Evolutionary conservation across 2,329 filamentous ascomycete species (phyloP), one percentile per base, ranked within the genome.

Genomic region (Verticillium tricorpus): DNA sequence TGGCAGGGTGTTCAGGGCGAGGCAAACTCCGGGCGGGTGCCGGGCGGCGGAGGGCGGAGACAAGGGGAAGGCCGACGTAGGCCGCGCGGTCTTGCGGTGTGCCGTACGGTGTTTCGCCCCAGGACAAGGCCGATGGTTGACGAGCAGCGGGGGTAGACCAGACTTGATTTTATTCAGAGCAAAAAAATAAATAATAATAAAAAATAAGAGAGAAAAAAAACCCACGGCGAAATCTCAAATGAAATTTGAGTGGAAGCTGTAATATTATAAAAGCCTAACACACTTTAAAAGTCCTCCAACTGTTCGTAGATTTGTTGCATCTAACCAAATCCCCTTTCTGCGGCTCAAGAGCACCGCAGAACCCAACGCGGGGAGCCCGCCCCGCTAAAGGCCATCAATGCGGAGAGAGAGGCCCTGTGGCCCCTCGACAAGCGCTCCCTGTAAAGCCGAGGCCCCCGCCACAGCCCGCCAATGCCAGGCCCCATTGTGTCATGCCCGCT

Each of bases 401-500:
- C 39, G 39, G 39, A 45, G 39, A 45, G 39, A 45, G n/a, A 35
- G 34, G 34, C 34, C 34, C 14, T 35, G 9, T 35, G 34, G 40
- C 39, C 54, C 54, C 25, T 22, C 25, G 11, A 28, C 12, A 28
- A 9, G 12, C 8, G 52, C 28, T 28, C 28, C 28, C 28, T 28
- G 28, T 28, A 28, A 28, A 28, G 28, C 28, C 28, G 28, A 28
- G 28, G 28, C 28, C 28, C 28, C 28, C 28, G 28, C 28, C 28
- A 28, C 28, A 28, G 28, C 52, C 52, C 52, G 52, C 31, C 52
- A 28, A 9, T 56, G 52, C 31, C 52, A 56, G 19, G 14, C 37
- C 31, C 56, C 56, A 58, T 37, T 40, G 35, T 40, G n/a, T 57
- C 56, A 57, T 32, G 57, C 39, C 56, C 56, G 56, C 37, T 40